phyloP scores from a whole-genome alignment of 192 early-diverging fungal genomes.

The Spizellomyces sp. region DNA sequence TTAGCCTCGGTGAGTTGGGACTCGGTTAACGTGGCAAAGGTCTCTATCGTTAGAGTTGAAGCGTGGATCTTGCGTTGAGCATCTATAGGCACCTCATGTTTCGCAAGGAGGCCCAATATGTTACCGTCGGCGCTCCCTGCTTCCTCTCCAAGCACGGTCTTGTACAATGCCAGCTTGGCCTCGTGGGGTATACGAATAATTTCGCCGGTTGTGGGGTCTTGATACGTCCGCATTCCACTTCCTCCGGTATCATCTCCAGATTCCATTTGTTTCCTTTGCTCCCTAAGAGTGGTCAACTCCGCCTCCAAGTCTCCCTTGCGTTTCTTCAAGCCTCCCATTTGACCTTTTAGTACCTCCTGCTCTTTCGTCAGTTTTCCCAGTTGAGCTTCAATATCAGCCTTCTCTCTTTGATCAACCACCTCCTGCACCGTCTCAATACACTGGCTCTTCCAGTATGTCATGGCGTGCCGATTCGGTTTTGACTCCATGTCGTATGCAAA shows the following conservation, averaged over 20 bases:
- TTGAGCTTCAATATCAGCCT: slow-evolving; percentile 39
- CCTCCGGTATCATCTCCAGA: slow-evolving; percentile 18
- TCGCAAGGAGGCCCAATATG: slow-evolving; percentile 40
- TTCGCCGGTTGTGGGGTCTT: slow-evolving; percentile 45
- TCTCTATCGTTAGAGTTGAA: slow-evolving; percentile 39
- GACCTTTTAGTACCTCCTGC: slow-evolving; percentile 22
- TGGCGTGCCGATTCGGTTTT: slow-evolving; percentile 24
- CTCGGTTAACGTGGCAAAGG: slow-evolving; percentile 46
- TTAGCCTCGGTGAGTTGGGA: slow-evolving; percentile 35
- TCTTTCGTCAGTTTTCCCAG: slow-evolving; percentile 34
- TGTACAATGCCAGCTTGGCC: slow-evolving; percentile 38
- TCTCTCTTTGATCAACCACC: slow-evolving; percentile 34
- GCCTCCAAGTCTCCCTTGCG: slow-evolving; percentile 42
- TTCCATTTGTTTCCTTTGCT: slow-evolving; percentile 49
- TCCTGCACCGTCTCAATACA: slow-evolving; percentile 55
- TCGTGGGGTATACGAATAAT: slow-evolving; percentile 36
- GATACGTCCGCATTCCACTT: slow-evolving; percentile 19
- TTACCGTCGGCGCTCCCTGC: slow-evolving; percentile 28
- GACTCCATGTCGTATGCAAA: slow-evolving; percentile 40
- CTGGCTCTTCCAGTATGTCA: slow-evolving; percentile 41
- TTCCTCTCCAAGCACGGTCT: slow-evolving; percentile 48
- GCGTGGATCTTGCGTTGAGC: slow-evolving; percentile 38
- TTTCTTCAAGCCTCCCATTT: slow-evolving; percentile 35
- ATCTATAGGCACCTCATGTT: slow-evolving; percentile 50
- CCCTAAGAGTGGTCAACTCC: slow-evolving; percentile 31